Evolutionary conservation across 164 flowering plant genomes (phyloP), one percentile per base, ranked within the genome.

Genomic region (Protea cynaroides): DNA sequence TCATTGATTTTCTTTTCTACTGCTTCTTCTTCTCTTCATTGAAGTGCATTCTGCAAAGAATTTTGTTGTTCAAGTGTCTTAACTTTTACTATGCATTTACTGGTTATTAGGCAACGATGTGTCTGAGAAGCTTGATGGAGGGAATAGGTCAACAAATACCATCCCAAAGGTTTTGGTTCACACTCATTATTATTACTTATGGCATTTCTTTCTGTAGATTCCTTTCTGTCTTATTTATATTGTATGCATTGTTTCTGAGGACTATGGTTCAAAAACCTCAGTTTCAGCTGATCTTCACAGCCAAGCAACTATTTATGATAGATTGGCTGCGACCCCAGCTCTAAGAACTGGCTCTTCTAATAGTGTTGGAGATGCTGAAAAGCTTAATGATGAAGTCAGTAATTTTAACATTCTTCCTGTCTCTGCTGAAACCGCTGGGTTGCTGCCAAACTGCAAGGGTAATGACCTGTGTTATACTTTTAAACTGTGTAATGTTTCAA

Each of bases 381-480:
- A 71, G 65, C 66, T 75, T 65, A 67, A 61, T 59, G 77, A 72
- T 63, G 84, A 74, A 56, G 65, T 74, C 65, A 84, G 81, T 69
- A 79, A 68, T 61, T 56, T 84, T 10, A 38, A 78, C 25, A 81
- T 90, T 55, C 86, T 93, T 66, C 98, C 97, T 15, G 76, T 90
- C 62, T 93, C 97, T 34, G 98, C 98, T 61, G 88, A 90, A 79
- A 79, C 82, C 65, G 72, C 95, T 36, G 87, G 86, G 51, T 59
- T 90, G n/a, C 78, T 89, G 37, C 95, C 91, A 58, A 64, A 70
- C 51, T 76, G 76, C 8, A 74, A 66, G 54, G 89, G 94, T 88
- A 72, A 75, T 57, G n/a, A 4, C 12, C 51, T 72, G 61, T 52
- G 13, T 7, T 57, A 11, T n/a, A 2, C 54, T 24, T 12, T 14